A percentile compares a stretch with the other conserved stretches of the same genome.
Conservation (phyloP, 2,329 filamentous ascomycete species). For the Macroventuria anomochaeta region DNA sequence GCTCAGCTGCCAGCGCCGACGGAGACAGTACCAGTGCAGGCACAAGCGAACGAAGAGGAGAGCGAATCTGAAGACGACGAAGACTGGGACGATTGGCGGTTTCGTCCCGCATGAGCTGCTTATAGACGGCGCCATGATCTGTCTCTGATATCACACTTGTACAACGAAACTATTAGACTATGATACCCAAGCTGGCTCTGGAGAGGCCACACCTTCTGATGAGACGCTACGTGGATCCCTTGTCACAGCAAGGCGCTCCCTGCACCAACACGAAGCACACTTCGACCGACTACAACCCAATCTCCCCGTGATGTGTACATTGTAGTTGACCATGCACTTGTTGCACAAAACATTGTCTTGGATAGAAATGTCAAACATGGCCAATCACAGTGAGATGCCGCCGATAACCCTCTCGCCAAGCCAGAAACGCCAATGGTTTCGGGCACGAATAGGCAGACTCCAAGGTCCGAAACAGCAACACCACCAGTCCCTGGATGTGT, state of each 20-base stretch:
- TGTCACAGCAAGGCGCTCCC: constrained; percentile 8
- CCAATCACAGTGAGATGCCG: constrained; percentile 12
- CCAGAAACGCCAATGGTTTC: constrained; percentile 13
- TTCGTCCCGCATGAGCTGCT: constrained; percentile 40
- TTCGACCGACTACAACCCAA: background rate
- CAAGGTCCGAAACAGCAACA: constrained; percentile 3
- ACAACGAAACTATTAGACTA: constrained; percentile 7
- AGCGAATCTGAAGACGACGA: constrained; percentile 46
- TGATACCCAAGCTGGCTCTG: constrained; percentile 14
- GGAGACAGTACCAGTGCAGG: constrained; percentile 8
- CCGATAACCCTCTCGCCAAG: constrained; percentile 5
- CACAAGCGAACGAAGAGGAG: constrained; percentile 28
- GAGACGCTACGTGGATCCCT: constrained; percentile 5
- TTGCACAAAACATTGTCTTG: constrained; percentile 1
- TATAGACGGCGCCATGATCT: constrained; percentile 2
- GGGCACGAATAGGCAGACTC: constrained; percentile 4
- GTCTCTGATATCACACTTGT: constrained; percentile 1
- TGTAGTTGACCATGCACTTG: background rate
- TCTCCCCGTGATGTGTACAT: background rate
- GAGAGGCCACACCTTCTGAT: background rate
- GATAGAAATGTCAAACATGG: background rate
- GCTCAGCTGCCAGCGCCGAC: constrained; percentile 14
- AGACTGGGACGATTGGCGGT: constrained; percentile 49
- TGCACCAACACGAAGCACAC: constrained; percentile 9
- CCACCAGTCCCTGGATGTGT: constrained; percentile 7